These are phyloP conservation scores for Zygoascus bituminiphila DNA, from an alignment of 805 yeast species.

Conservation along the genomic window DNA sequence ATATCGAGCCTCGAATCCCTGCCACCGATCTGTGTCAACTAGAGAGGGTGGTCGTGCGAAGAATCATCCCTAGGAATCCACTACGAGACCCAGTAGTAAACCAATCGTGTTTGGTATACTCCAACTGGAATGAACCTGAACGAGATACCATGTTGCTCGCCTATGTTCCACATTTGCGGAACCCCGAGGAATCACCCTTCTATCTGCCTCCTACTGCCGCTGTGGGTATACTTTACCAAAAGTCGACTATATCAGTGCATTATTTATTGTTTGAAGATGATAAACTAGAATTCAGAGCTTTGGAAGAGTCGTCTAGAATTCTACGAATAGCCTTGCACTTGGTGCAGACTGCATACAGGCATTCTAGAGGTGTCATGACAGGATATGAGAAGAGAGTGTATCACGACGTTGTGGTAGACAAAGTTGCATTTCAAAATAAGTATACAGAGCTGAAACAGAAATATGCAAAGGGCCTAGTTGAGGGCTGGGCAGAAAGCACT, in stretches of 20 bases:
- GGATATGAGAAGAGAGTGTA: slow-evolving; percentile 85
- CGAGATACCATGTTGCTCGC: slow-evolving; percentile 42
- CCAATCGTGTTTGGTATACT: slow-evolving; percentile 65
- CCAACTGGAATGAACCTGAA: slow-evolving; percentile 11
- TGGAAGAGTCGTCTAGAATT: slow-evolving; percentile 42
- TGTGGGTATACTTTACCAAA: slow-evolving; percentile 57
- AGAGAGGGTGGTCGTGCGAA: slow-evolving; percentile 49
- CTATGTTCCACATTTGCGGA: slow-evolving; percentile 65
- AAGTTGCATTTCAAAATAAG: slow-evolving; percentile 72
- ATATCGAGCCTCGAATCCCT: slow-evolving; percentile 14
- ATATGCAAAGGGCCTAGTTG: slow-evolving; percentile 66
- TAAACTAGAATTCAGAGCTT: neutral
- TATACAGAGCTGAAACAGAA: slow-evolving; percentile 75
- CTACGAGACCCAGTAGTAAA: slow-evolving; percentile 73
- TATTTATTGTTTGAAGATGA: slow-evolving; percentile 51
- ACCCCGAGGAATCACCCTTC: slow-evolving; percentile 66
- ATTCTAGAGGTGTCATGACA: slow-evolving; percentile 70
- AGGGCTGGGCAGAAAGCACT: slow-evolving; percentile 85
- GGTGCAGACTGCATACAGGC: slow-evolving; percentile 71
- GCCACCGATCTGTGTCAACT: slow-evolving; percentile 4
- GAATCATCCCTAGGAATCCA: slow-evolving; percentile 89
- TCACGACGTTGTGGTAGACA: slow-evolving; percentile 80
- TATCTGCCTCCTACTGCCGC: slow-evolving; percentile 82
- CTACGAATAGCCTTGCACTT: slow-evolving; percentile 76
- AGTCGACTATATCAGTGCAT: slow-evolving; percentile 52